Base-by-base conservation (phyloP, 176 grass and related monocot genomes). In the Urochloa ruziziensis region DNA sequence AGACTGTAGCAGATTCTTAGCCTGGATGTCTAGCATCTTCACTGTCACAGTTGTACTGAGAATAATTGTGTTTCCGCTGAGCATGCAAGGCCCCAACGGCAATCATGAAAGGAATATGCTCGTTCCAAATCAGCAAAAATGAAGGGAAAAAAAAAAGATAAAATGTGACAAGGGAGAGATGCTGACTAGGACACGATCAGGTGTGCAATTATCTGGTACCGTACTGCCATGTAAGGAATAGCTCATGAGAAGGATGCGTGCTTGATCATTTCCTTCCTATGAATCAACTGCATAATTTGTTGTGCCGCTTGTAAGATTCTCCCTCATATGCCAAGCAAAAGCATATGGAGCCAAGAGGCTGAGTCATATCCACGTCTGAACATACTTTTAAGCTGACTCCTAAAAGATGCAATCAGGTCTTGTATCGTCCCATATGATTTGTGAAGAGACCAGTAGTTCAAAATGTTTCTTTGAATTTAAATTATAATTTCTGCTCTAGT, bases 71-170 rank as follows among this genome's bases (percentile, higher is more conserved):
- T 82, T 82, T 60, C 72, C 17, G 47, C 37, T 32, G 72, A 17
- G 72, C 28, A 60, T 68, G 62, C 70, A 53, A 76, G 39, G 62
- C 71, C 79, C 79, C 67, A 76, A 70, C 11, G 37, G 13, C 40
- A 82, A 82, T 88, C 79, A 77, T 82, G 72, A 32, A 70, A 59
- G 33, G 29, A 30, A 75, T 27, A 82, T 87, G 70, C 62, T 59
- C 74, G 57, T 57, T 74, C 59, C 77, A 73, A 80, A 86, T 67
- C 44, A 86, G 59, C 46, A 62, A 34, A 73, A 73, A 6, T 18
- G n/a, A 0, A 2, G 13, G 14, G 0, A 2, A n/a, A 24, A 8
- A 44, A 14, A 44, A 44, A 14, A 27, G 17, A 33, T 24, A 32
- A 74, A 74, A 18, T 42, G 54, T 46, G 12, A 10, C 67, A 43